Evolutionary conservation across 1,139 yeast genomes (phyloP).

Genomic region (Diutina scorzettiae): DNA sequence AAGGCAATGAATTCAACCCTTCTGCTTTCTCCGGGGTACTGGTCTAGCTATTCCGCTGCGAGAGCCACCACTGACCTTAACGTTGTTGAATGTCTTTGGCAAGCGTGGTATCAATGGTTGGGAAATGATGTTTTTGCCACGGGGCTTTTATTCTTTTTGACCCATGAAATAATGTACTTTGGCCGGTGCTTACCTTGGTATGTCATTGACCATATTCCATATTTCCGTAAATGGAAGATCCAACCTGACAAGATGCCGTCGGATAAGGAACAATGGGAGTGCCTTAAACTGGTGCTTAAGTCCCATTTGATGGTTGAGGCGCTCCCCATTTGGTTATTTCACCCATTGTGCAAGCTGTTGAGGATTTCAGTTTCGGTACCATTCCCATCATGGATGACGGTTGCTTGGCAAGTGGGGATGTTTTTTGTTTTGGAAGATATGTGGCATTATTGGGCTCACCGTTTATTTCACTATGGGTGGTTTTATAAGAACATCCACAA

Average conservation of each 20-base stretch:
- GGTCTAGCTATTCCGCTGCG: neutral
- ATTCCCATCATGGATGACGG: conserved; percentile 53
- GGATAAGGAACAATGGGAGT: conserved; percentile 79
- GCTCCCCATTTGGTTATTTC: conserved; percentile 92
- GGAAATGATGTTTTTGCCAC: conserved; percentile 74
- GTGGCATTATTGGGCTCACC: conserved; percentile 95
- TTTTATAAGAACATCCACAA: conserved; percentile 88
- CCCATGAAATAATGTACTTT: conserved; percentile 75
- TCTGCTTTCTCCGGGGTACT: neutral
- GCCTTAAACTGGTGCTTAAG: conserved; percentile 69
- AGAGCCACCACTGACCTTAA: conserved; percentile 12
- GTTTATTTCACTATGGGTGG: conserved; percentile 74
- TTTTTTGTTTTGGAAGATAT: conserved; percentile 83
- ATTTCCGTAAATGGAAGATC: conserved; percentile 65
- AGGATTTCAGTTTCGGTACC: conserved; percentile 74
- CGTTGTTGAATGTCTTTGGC: conserved; percentile 58
- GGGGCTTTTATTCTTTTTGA: conserved; percentile 59
- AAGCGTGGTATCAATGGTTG: conserved; percentile 62
- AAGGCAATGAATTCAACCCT: neutral
- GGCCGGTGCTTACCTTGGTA: conserved; percentile 82
- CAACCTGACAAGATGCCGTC: conserved; percentile 74
- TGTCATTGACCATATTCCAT: conserved; percentile 64
- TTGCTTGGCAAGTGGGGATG: conserved; percentile 51
- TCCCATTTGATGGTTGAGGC: conserved; percentile 90
- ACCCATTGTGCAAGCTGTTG: conserved; percentile 68